A percentile compares a stretch with the other conserved stretches of the same genome.
These are phyloP conservation scores for Gynostemma pentaphyllum DNA, from an alignment of 306 rosid genomes.

Conservation along the genomic window DNA sequence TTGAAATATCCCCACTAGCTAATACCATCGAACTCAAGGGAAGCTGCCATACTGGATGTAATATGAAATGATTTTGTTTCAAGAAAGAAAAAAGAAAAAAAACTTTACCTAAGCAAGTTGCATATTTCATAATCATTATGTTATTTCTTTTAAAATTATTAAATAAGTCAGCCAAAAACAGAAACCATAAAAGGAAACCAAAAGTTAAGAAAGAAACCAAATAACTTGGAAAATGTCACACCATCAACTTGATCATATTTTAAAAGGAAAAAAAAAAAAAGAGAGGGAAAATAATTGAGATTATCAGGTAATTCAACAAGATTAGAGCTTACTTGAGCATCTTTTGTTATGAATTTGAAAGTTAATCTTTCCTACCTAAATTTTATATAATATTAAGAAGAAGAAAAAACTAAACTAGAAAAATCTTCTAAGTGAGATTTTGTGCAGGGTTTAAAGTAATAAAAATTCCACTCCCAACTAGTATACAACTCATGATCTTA, in stretches of 20 bases:
- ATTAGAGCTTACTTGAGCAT: background rate
- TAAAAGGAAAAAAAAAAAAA: background rate
- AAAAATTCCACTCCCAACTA: too few relatives aligned
- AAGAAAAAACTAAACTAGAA: too few relatives aligned
- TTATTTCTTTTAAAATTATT: background rate
- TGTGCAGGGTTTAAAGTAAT: too few relatives aligned
- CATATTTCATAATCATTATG: too few relatives aligned
- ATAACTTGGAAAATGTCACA: background rate
- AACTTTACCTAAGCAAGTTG: background rate
- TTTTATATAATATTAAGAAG: too few relatives aligned
- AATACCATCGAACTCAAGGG: background rate
- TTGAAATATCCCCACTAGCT: background rate
- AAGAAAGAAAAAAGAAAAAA: background rate
- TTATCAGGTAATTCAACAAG: too few relatives aligned
- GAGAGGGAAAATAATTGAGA: too few relatives aligned
- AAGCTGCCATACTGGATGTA: background rate
- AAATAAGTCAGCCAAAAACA: slow-evolving; percentile 4
- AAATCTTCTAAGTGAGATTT: too few relatives aligned
- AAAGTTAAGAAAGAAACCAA: background rate
- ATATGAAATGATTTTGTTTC: background rate
- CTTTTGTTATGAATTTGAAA: too few relatives aligned
- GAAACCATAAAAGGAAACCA: background rate
- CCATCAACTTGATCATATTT: background rate
- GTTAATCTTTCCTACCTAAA: too few relatives aligned
- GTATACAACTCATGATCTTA: too few relatives aligned